Percentiles rank a stretch among this genome's conserved stretches.
phyloP scores from a whole-genome alignment of 306 rosid genomes.

The Gastrolobium villosum region DNA sequence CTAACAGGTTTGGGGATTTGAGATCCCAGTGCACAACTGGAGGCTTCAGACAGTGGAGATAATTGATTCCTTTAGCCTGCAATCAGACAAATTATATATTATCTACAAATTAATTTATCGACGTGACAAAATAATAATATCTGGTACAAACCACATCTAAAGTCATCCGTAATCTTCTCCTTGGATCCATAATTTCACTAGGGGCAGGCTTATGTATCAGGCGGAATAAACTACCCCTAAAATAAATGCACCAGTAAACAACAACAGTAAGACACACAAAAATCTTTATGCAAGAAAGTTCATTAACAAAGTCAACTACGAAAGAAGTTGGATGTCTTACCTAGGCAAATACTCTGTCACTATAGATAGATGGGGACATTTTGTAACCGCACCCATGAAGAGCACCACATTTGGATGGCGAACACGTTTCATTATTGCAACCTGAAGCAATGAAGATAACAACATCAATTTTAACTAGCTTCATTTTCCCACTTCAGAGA shows the following conservation, averaged over 20 bases:
- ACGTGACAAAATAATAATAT: slow-evolving; percentile 23
- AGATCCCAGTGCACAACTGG: slow-evolving; percentile 98
- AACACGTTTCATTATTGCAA: slow-evolving; percentile 90
- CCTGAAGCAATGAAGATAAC: slow-evolving; percentile 58
- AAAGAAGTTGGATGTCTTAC: slow-evolving; percentile 51
- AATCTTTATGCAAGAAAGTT: slow-evolving; percentile 3
- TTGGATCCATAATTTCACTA: slow-evolving; percentile 82
- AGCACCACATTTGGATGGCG: slow-evolving; percentile 98
- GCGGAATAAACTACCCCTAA: slow-evolving; percentile 92
- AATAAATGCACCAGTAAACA: slow-evolving; percentile 43
- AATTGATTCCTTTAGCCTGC: slow-evolving; percentile 97
- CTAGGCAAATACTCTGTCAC: slow-evolving; percentile 96
- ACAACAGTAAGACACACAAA: slow-evolving; percentile 16
- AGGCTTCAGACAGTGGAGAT: slow-evolving; percentile 91
- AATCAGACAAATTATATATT: slow-evolving; percentile 37
- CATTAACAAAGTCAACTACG: slow-evolving; percentile 1
- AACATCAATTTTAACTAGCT: slow-evolving; percentile 39
- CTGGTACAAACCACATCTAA: slow-evolving; percentile 80
- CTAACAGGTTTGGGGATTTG: slow-evolving; percentile 91
- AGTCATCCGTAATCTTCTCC: slow-evolving; percentile 86
- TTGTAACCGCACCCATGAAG: slow-evolving; percentile 98
- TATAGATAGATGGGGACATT: slow-evolving; percentile 89
- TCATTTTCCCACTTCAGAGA: not conserved
- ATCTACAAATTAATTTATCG: slow-evolving; percentile 9
- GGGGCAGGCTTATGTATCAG: slow-evolving; percentile 89